These are phyloP conservation scores for Cryphonectria parasitica DNA, from an alignment of 2,329 filamentous ascomycete genomes.

Conservation along the genomic window DNA sequence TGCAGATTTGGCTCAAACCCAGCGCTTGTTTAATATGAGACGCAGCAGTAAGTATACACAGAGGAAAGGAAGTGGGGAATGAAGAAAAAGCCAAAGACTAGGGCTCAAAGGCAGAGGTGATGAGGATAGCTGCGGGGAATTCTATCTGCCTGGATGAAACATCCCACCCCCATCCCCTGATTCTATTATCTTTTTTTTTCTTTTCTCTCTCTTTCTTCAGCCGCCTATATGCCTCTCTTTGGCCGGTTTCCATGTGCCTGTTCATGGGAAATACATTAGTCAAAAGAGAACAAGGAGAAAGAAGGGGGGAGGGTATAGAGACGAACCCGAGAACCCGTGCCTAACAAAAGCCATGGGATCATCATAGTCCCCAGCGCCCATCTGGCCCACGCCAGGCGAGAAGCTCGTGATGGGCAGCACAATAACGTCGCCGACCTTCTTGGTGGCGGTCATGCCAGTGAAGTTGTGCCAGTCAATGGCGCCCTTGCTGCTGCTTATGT, in stretches of 20 bases:
- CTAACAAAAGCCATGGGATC: slow-evolving; percentile 98
- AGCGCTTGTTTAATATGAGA: background rate
- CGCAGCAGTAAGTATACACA: background rate
- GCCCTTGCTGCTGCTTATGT: slow-evolving; percentile 70
- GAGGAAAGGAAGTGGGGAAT: background rate
- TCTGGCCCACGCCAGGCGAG: slow-evolving; percentile 90
- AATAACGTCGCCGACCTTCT: slow-evolving; percentile 90
- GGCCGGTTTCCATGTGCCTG: slow-evolving; percentile 9
- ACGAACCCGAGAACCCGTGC: slow-evolving; percentile 90
- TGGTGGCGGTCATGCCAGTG: slow-evolving; percentile 80
- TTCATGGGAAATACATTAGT: background rate
- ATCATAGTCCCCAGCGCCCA: slow-evolving; percentile 85
- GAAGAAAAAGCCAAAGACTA: background rate
- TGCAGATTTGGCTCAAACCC: background rate
- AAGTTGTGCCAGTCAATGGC: slow-evolving; percentile 88
- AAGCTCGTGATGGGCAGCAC: slow-evolving; percentile 96
- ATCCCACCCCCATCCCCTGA: background rate
- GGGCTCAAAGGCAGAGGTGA: background rate
- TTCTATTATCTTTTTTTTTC: background rate
- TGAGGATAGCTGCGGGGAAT: background rate
- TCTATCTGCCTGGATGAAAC: background rate
- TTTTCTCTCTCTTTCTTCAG: background rate
- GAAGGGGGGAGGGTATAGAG: background rate
- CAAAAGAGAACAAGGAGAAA: background rate
- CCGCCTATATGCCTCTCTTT: slow-evolving; percentile 14